These are phyloP conservation scores for Oryza glumipatula DNA, from an alignment of 176 grass and related monocot genomes.

Conservation along the genomic window DNA sequence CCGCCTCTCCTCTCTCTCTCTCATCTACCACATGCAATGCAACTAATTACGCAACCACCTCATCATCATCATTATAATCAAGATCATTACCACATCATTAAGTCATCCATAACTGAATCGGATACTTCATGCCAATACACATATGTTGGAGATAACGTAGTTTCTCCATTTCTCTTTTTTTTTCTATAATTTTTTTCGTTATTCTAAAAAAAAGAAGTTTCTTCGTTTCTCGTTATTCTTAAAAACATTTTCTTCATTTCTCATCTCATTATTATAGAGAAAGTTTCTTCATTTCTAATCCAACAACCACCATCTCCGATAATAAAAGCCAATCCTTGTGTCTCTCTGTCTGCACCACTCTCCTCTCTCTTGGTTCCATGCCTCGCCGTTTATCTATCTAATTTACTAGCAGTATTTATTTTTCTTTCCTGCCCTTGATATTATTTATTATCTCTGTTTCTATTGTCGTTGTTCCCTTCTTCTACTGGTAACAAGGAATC, in stretches of 20 bases:
- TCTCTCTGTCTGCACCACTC: neutral
- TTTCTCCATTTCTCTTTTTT: too few species aligned
- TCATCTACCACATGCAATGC: neutral
- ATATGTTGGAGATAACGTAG: too few species aligned
- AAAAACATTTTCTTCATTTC: neutral
- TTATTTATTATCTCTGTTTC: neutral
- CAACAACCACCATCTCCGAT: constrained; percentile 1
- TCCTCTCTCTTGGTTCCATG: too few species aligned
- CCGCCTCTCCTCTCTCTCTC: too few species aligned
- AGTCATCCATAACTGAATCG: neutral
- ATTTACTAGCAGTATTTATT: neutral
- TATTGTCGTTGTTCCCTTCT: neutral
- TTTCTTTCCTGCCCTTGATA: neutral
- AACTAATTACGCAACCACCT: neutral
- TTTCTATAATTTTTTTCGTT: too few species aligned
- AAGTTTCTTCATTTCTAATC: neutral
- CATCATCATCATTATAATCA: neutral
- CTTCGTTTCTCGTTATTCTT: too few species aligned
- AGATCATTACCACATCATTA: neutral
- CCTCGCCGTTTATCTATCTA: too few species aligned
- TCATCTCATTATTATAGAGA: neutral
- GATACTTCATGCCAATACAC: too few species aligned
- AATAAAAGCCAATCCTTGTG: neutral
- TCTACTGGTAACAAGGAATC: neutral
- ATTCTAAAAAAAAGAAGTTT: too few species aligned